Evolutionary conservation across 1,284 basidiomycete species (phyloP).

Genomic region (Ustilago esculenta): DNA sequence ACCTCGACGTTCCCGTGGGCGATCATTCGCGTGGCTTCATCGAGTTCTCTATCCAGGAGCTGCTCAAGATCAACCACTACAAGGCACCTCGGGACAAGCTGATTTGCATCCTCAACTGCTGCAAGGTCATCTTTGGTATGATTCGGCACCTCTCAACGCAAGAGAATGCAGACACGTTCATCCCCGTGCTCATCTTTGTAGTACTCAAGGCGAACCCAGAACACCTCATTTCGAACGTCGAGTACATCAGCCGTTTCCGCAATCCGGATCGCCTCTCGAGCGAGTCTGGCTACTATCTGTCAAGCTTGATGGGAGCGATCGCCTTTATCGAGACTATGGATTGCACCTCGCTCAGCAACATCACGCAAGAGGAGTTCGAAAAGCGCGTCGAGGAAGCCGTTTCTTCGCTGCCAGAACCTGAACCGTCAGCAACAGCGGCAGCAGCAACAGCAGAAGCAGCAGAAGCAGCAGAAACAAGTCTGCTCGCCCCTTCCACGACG

Average conservation of each 20-base stretch:
- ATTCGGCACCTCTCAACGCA: constrained; percentile 78
- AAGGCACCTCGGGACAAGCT: constrained; percentile 97
- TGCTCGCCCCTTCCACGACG: constrained; percentile 17
- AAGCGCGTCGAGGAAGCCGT: constrained; percentile 59
- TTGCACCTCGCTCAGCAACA: constrained; percentile 87
- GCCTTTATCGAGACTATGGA: constrained; percentile 98
- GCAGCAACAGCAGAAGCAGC: constrained; percentile 1
- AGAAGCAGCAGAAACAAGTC: constrained; percentile 4
- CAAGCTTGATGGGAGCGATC: constrained; percentile 81
- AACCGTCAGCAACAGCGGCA: constrained; percentile 4
- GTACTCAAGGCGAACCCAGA: constrained; percentile 92
- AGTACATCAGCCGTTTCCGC: constrained; percentile 91
- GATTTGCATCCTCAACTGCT: constrained; percentile 96
- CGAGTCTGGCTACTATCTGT: constrained; percentile 96
- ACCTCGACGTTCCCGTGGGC: constrained; percentile 75
- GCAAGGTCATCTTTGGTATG: constrained; percentile 98
- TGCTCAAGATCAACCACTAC: constrained; percentile 97
- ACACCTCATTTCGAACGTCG: constrained; percentile 89
- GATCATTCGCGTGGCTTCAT: constrained; percentile 78
- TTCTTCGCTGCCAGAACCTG: constrained; percentile 36
- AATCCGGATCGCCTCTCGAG: constrained; percentile 88
- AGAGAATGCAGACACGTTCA: constrained; percentile 80
- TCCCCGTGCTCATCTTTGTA: constrained; percentile 93
- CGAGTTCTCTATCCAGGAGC: constrained; percentile 86
- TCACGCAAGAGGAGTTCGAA: constrained; percentile 92